Base-by-base conservation (phyloP, 768 basidiomycete genomes). In the Crucibulum laeve region DNA sequence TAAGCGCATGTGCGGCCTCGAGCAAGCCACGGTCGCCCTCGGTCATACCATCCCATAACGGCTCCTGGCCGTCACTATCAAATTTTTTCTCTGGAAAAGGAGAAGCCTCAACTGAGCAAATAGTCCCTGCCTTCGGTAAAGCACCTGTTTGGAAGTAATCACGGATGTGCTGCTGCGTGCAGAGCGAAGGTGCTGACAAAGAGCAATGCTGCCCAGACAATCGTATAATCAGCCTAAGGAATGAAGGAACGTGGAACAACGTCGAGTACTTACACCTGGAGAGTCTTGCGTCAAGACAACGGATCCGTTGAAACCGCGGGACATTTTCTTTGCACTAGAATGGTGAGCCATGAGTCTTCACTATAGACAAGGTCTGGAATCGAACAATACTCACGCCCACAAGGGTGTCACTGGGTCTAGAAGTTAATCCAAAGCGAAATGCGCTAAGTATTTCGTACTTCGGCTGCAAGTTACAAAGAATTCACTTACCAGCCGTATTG, bases 371-470 rank as follows among this genome's bases (percentile, higher is more conserved):
- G 25, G 18, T 7, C 10, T 40, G 24, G n/a, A 43, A 0, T 17
- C 22, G n/a, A 10, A 35, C 25, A 18, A 38, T 7, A 32, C 54
- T 52, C 44, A 59, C 57, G 50, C 55, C 49, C 52, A 50, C 15
- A 59, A 42, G n/a, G 57, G 57, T 41, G 55, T 57, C 5, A 59
- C 57, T 11, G 58, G 58, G 43, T 57, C 58, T 59, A 41, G 28
- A 3, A 4, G 11, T 38, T 4, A 14, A n/a, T 24, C 18, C 25
- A 33, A 19, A 11, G 38, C 28, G 13, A 28, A n/a, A 22, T 36
- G 5, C 1, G 11, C 7, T 17, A 14, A 32, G 23, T 3, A 23
- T 22, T 14, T 22, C 6, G 26, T 4, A 23, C 40, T 8, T 8
- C 6, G 21, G 40, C 15, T 15, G n/a, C 10, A 42, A 15, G 5